These are phyloP conservation scores for Tephrocybe sp. DNA, from an alignment of 768 basidiomycete species.

Conservation along the genomic window DNA sequence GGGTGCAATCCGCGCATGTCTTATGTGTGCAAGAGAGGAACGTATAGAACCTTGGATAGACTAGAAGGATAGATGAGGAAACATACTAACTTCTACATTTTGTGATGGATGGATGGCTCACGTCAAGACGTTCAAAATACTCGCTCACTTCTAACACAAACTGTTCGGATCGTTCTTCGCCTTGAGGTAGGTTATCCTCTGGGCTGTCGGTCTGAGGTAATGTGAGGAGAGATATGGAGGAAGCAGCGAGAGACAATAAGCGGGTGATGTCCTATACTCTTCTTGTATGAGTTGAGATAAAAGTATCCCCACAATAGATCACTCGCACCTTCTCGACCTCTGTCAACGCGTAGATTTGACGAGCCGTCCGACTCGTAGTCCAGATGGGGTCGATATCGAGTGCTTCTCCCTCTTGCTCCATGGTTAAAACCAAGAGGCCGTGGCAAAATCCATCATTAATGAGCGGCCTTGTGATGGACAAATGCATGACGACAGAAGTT, in stretches of 20 bases:
- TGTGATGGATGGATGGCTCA: conserved; percentile 27
- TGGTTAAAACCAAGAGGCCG: conserved; percentile 10
- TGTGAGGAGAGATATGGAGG: conserved; percentile 74
- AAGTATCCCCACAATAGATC: background rate
- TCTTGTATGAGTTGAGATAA: conserved; percentile 1
- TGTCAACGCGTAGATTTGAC: conserved; percentile 77
- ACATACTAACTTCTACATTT: background rate
- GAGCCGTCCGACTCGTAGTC: conserved; percentile 75
- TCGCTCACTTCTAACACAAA: conserved; percentile 84
- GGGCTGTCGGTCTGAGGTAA: conserved; percentile 79
- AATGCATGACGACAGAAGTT: background rate
- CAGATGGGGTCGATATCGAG: conserved; percentile 75
- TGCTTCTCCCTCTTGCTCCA: conserved; percentile 33
- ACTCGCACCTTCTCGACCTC: conserved; percentile 73
- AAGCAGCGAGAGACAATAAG: conserved; percentile 70
- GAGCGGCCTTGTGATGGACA: background rate
- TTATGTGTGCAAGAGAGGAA: conserved; percentile 77
- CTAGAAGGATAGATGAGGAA: conserved; percentile 34
- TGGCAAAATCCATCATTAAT: conserved; percentile 3
- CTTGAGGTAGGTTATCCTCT: conserved; percentile 68
- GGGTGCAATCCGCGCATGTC: conserved; percentile 78
- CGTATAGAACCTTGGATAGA: conserved; percentile 75
- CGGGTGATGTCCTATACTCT: conserved; percentile 72
- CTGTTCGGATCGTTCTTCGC: conserved; percentile 81
- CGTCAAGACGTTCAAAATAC: conserved; percentile 81